Conservation (phyloP, 345 rosid genomes). For the Citrus unshiu region DNA sequence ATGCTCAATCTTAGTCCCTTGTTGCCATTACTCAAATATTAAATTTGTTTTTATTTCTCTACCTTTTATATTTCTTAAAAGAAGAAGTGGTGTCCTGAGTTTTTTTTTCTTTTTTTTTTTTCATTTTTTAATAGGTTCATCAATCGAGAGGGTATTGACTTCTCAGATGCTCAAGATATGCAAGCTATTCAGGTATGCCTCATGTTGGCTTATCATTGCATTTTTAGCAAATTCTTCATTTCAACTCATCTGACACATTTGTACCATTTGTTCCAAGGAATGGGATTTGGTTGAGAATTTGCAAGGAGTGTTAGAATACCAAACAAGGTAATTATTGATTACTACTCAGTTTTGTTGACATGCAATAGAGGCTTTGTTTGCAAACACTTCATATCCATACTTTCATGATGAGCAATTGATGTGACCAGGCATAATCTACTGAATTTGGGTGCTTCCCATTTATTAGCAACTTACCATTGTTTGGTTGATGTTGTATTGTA, state of each 20-base stretch:
- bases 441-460: neutral
- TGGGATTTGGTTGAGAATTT: conserved; percentile 92
- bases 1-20: neutral
- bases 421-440: too few relatives aligned
- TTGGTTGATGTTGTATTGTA: neutral
- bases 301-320: conserved; percentile 82
- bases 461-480: neutral
- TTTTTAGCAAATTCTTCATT: neutral
- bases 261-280: conserved; percentile 41
- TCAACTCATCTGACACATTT: conserved; percentile 8
- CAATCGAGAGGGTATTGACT: conserved; percentile 89
- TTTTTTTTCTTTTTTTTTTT: neutral
- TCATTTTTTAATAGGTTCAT: conserved; percentile 49
- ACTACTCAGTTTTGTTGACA: neutral
- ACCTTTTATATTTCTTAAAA: neutral
- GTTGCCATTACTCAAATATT: neutral
- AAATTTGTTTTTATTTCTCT: neutral
- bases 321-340: conserved; percentile 55
- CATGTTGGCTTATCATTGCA: neutral
- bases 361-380: neutral
- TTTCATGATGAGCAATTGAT: neutral
- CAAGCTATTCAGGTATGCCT: conserved; percentile 84
- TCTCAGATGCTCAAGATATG: conserved; percentile 91
- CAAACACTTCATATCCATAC: neutral
- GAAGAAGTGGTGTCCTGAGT: neutral